Evolutionary conservation across 2,329 filamentous ascomycete genomes (phyloP).

Genomic region (Colletotrichum sp.): DNA sequence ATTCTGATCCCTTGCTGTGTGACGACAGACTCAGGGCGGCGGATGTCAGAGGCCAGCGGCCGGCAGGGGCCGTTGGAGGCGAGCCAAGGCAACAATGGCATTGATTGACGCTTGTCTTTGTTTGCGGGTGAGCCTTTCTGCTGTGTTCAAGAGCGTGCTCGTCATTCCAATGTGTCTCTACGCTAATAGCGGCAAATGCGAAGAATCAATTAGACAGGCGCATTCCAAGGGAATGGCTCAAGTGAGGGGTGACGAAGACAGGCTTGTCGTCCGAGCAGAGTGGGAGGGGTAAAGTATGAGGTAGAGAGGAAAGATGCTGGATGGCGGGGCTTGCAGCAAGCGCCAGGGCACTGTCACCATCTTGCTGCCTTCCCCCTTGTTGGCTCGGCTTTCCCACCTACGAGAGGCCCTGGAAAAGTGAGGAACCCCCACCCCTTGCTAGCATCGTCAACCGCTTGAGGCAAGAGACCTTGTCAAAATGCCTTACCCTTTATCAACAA

Average conservation of each 20-base stretch:
- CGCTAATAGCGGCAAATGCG: background rate
- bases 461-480: background rate
- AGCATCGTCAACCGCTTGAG: background rate
- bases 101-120: background rate
- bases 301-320: conserved; percentile 17
- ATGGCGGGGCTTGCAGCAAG: conserved; percentile 14
- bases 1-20: conserved; percentile 11
- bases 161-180: background rate
- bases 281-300: conserved; percentile 16
- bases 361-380: background rate
- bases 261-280: background rate
- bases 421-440: background rate
- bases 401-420: background rate
- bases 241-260: background rate
- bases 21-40: conserved; percentile 10
- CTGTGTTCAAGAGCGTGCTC: background rate
- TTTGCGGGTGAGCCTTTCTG: background rate
- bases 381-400: background rate
- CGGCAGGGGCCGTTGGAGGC: background rate
- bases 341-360: background rate
- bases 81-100: background rate
- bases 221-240: background rate
- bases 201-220: background rate
- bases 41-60: background rate
- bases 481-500: background rate